These are phyloP conservation scores for Besnoitia besnoiti DNA, from an alignment of 169 alveolate species.

Conservation along the genomic window DNA sequence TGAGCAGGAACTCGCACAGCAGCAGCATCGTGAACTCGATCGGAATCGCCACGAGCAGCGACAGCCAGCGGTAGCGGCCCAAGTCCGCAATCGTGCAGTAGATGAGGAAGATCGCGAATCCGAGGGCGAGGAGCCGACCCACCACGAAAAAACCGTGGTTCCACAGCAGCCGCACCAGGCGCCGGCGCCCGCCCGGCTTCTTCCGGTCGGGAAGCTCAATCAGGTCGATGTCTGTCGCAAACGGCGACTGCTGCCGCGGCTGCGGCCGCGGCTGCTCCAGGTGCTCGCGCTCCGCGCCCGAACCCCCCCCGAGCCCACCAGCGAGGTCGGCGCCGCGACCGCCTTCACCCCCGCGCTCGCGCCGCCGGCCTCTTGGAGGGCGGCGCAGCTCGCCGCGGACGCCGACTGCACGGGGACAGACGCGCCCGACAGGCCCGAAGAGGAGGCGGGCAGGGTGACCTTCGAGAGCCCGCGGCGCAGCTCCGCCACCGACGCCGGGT, in stretches of 20 bases:
- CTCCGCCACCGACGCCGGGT: not conserved
- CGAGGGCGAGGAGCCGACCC: not conserved
- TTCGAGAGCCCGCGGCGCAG: not conserved
- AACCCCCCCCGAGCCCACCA: not conserved
- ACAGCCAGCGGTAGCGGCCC: not conserved
- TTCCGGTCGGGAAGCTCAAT: not conserved
- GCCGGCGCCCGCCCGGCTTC: not conserved
- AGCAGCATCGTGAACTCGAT: slow-evolving; percentile 16
- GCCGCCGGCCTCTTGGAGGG: not conserved
- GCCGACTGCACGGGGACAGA: not conserved
- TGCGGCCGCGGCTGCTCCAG: not conserved
- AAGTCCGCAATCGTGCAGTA: slow-evolving; percentile 9
- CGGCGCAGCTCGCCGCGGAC: not conserved
- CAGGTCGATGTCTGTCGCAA: not conserved
- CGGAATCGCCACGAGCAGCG: slow-evolving; percentile 18
- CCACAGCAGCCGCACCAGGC: not conserved
- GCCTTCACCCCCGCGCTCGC: not conserved
- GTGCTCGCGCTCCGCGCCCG: not conserved
- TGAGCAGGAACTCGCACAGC: not conserved
- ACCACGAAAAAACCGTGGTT: not conserved
- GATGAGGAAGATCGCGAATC: not conserved
- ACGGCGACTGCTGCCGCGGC: slow-evolving; percentile 9
- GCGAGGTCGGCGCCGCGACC: not conserved
- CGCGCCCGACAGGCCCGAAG: not conserved
- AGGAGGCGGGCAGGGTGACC: not conserved